Evolutionary conservation across 2,329 filamentous ascomycete species (phyloP), one percentile per base, ranked within the genome.

Genomic region (Xylariaceae sp.): DNA sequence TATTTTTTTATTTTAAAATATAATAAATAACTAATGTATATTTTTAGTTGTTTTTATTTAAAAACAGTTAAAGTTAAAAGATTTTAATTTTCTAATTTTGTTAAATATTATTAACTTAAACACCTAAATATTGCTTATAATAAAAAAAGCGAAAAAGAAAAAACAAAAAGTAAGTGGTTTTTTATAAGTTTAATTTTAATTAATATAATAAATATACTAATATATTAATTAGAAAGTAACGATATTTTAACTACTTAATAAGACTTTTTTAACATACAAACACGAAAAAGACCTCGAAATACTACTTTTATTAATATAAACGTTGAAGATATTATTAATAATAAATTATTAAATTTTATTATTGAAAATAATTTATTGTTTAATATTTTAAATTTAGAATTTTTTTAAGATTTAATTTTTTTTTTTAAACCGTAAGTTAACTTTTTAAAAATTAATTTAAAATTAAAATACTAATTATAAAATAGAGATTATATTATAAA

Each of bases 291-390:
- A 33, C 17, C 14, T 34, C 14, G 14, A 46, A 46, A 46, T 46
- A 46, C 2, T 34, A 46, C 19, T 24, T 14, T 46, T n/a, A 2
- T 31, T 34, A 26, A 46, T 46, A 23, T 23, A 31, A 33, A 45
- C 31, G 7, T 45, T 33, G 11, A 45, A 45, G 19, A 45, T 14
- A 23, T 31, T 21, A 17, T 29, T 31, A 31, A 45, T 45, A 45
- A 45, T 45, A 45, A 45, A 45, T 31, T 45, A 31, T 45, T 45
- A 34, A 45, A 33, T 45, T 45, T 45, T 45, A 33, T 45, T 45
- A 45, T 45, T 33, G 29, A 33, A 29, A 45, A 45, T 45, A 45
- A 45, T 23, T 12, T 45, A 21, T 21, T 12, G 8, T 45, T 45
- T 45, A 45, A 45, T 33, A 17, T 33, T 33, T 21, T 45, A 21